Base-by-base conservation (phyloP, 2,329 filamentous ascomycete genomes). In the Diaporthe capsici region DNA sequence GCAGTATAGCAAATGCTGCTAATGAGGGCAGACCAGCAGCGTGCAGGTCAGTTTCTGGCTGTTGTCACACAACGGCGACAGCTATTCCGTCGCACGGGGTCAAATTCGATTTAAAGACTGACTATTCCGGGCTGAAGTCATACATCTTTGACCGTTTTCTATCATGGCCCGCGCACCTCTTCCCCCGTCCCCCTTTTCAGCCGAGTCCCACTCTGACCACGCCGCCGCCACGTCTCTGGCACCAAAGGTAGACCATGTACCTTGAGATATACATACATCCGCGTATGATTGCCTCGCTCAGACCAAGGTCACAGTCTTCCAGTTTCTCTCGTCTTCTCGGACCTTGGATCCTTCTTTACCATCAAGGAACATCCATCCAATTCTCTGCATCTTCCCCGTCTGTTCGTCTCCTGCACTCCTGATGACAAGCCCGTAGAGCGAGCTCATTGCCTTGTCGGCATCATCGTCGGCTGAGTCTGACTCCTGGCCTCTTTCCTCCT, bases 251-350 rank as follows among this genome's bases (percentile, higher is more conserved):
- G 34, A 39, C 3, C 20, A n/a, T 34, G 15, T 10, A 4, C n/a
- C 17, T 44, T 15, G 6, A 44, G 13, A 44, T 44, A 44, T 17
- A 44, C 42, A 44, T 22, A 55, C 15, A 55, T 39, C 31, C 10
- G 7, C 4, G 17, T 58, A 13, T 7, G 15, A 53, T 15, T 7
- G 6, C 20, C 44, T 28, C 20, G 1, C 17, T 71, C 51, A 73
- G 10, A 73, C n/a, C 47, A 73, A 47, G 2, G 17, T 63, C 42
- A 71, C 28, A 53, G 73, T 65, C 34, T 17, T 71, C 73, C 65
- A 71, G 34, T 65, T 75, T 6, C 20, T 31, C 20, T 57, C 49
- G 20, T 71, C 67, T 7, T 75, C 47, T 44, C 42, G 20, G 25
- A 65, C 65, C 13, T 25, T 53, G 39, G n/a, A 42, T 7, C 17